Conservation (phyloP, 2,329 filamentous ascomycete genomes). For the Coniosporium tulheliwenetii region DNA sequence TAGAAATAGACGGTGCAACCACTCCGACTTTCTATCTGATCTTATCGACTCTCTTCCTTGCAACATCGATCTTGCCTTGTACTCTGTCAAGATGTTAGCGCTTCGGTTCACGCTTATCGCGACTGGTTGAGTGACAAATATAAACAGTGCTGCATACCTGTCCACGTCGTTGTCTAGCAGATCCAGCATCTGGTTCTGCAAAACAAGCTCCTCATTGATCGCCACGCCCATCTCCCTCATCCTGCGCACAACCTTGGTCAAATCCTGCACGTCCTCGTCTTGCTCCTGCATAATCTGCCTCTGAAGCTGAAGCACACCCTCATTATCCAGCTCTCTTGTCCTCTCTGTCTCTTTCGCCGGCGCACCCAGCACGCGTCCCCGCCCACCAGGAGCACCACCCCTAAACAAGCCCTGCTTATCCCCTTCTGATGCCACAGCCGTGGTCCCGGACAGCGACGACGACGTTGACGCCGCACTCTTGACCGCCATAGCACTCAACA, state of each 20-base stretch:
- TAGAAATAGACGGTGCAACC: too few species aligned
- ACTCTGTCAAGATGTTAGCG: constrained; percentile 24
- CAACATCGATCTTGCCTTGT: constrained; percentile 53
- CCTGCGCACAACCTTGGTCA: constrained; percentile 52
- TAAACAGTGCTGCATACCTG: constrained; percentile 15
- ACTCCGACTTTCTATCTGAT: constrained; percentile 23
- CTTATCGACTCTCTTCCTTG: constrained; percentile 56
- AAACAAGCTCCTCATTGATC: constrained; percentile 58
- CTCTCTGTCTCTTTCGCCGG: constrained; percentile 57
- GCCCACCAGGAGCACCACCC: constrained; percentile 13
- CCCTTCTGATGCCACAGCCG: constrained; percentile 17
- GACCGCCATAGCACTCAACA: constrained; percentile 48
- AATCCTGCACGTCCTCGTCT: constrained; percentile 53
- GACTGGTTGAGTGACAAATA: background rate
- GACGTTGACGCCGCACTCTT: constrained; percentile 21
- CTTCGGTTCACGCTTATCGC: constrained; percentile 4
- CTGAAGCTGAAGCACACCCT: constrained; percentile 58
- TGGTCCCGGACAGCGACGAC: constrained; percentile 16
- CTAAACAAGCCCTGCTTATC: constrained; percentile 19
- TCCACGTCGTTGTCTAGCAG: constrained; percentile 51
- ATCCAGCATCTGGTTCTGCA: constrained; percentile 56
- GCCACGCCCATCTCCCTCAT: constrained; percentile 66
- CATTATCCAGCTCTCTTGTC: constrained; percentile 63
- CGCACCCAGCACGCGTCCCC: constrained; percentile 55
- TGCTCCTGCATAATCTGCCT: constrained; percentile 59